phyloP scores from a whole-genome alignment of 2,329 filamentous ascomycete genomes.

The Ophiocordyceps polyrhachis-furcata region DNA sequence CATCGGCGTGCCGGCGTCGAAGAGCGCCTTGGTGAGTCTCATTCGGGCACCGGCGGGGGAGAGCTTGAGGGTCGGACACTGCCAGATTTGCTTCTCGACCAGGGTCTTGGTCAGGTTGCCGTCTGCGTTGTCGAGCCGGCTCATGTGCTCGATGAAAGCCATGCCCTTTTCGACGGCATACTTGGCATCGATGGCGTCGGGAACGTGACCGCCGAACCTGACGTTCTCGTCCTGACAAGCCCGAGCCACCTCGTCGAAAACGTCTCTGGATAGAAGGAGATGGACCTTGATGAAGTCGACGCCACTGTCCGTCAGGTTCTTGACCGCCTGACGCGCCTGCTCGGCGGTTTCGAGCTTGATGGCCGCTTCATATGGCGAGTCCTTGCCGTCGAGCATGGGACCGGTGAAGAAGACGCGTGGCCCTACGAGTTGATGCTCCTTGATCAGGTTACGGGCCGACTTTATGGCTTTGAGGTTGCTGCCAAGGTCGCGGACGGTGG shows the following conservation, averaged over 20 bases:
- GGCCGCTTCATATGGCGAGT: neutral
- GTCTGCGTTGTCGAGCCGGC: neutral
- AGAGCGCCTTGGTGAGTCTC: neutral
- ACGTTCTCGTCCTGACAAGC: neutral
- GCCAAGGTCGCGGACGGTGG: neutral
- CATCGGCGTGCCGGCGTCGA: neutral
- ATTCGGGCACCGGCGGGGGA: neutral
- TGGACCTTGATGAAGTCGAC: constrained; percentile 1
- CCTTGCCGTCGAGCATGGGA: neutral
- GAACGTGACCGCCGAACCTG: neutral
- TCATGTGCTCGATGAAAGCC: constrained; percentile 1
- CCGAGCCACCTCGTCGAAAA: neutral
- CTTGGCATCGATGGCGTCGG: neutral
- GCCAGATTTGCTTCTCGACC: neutral
- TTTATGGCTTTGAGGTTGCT: neutral
- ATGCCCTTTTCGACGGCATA: neutral
- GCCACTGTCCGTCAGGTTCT: neutral
- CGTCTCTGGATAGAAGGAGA: neutral
- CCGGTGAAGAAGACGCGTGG: constrained; percentile 1
- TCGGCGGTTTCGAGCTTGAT: neutral
- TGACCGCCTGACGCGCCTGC: neutral
- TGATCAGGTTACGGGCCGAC: neutral
- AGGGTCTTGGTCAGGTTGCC: neutral
- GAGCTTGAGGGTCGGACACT: neutral
- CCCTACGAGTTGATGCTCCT: neutral